Percentiles rank a stretch among this genome's conserved stretches.
Evolutionary conservation across 305 asterid species (phyloP).

Genomic region (Solanum hybrid): DNA sequence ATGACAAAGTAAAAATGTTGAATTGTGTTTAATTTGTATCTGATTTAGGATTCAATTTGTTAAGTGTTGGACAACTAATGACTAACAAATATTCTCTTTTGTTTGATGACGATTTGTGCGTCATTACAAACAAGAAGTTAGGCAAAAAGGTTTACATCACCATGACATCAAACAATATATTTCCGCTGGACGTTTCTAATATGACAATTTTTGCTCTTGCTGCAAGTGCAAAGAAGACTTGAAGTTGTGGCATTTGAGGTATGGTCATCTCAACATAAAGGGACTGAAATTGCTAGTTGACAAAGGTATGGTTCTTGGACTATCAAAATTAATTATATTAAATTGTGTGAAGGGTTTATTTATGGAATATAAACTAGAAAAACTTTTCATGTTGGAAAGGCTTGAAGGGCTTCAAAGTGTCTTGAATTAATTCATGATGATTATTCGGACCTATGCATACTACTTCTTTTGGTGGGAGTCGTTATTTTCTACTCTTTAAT

Average conservation of each 20-base stretch:
- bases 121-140: neutral
- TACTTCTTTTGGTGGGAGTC: neutral
- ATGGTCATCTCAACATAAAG: neutral
- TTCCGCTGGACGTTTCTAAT: too few species aligned
- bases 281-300: neutral
- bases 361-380: neutral
- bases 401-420: neutral
- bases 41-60: too few species aligned
- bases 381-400: neutral
- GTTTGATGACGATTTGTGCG: neutral
- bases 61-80: neutral
- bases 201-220: neutral
- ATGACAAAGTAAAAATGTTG: neutral
- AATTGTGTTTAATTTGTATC: neutral
- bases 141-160: neutral
- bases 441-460: neutral
- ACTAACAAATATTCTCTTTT: neutral
- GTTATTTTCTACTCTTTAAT: neutral
- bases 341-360: neutral
- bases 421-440: neutral
- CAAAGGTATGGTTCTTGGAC: neutral
- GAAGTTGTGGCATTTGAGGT: neutral
- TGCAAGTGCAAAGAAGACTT: neutral
- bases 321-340: neutral
- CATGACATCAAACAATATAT: neutral